A percentile compares a stretch with the other conserved stretches of the same genome.
These are phyloP conservation scores for Cladochytrium replicatum DNA, from an alignment of 192 early-diverging fungal species.

Conservation along the genomic window DNA sequence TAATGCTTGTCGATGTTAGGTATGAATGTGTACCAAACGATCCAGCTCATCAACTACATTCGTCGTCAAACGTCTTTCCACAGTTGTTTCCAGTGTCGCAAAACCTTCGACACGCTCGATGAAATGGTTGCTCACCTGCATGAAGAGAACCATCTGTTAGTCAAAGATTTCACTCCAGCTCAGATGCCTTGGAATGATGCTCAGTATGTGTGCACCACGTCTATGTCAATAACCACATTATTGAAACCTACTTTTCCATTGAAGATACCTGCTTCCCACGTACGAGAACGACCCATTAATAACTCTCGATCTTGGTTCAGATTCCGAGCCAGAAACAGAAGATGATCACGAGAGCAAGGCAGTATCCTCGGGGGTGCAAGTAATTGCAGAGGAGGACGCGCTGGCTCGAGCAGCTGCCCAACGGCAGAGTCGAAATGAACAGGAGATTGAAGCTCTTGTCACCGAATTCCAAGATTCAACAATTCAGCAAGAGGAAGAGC, in stretches of 20 bases:
- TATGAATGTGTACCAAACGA: conserved; percentile 76
- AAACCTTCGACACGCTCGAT: conserved; percentile 29
- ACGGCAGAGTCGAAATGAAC: too few species aligned
- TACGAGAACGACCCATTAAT: conserved; percentile 80
- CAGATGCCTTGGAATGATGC: conserved; percentile 60
- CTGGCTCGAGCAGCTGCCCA: too few species aligned
- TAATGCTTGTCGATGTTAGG: not conserved
- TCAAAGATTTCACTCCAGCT: conserved; percentile 4
- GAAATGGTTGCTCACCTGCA: conserved; percentile 54
- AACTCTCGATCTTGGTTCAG: too few species aligned
- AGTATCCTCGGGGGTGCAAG: too few species aligned
- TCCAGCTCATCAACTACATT: conserved; percentile 79
- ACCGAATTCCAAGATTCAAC: too few species aligned
- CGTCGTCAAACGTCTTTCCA: conserved; percentile 50
- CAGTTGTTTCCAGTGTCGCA: conserved; percentile 62
- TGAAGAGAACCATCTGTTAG: conserved; percentile 10
- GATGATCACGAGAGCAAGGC: too few species aligned
- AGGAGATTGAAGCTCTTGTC: too few species aligned
- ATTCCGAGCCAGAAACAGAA: too few species aligned
- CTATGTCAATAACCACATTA: not conserved
- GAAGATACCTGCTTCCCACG: conserved; percentile 60
- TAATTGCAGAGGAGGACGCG: too few species aligned
- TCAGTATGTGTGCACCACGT: conserved; percentile 25
- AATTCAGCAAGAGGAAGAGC: too few species aligned
- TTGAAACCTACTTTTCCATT: not conserved